These are phyloP conservation scores for Fusarium continuum DNA, from an alignment of 2,329 filamentous ascomycete genomes.

Conservation along the genomic window DNA sequence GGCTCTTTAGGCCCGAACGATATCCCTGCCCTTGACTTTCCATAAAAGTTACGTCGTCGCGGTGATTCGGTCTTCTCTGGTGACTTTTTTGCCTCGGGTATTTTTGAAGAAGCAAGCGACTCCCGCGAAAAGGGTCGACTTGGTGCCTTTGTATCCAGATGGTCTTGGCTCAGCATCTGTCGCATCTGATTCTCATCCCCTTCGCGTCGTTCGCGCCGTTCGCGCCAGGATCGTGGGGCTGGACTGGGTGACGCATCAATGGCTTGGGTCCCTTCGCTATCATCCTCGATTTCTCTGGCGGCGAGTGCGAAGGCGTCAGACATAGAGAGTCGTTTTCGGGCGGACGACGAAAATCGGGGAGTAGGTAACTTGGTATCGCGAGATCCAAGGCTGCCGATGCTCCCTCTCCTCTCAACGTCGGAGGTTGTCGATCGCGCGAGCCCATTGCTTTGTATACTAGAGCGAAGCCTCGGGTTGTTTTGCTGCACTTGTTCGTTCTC, in stretches of 20 bases:
- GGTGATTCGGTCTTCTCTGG: constrained; percentile 34
- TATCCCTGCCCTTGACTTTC: constrained; percentile 39
- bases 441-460: constrained; percentile 22
- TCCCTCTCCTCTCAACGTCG: constrained; percentile 37
- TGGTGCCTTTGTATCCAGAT: constrained; percentile 45
- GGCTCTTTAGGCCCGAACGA: constrained; percentile 33
- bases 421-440: constrained; percentile 41
- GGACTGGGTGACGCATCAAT: constrained; percentile 61
- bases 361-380: constrained; percentile 50
- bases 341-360: constrained; percentile 44
- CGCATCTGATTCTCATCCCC: constrained; percentile 47
- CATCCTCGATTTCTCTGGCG: constrained; percentile 44
- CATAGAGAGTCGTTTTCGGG: constrained; percentile 51
- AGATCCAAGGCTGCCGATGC: constrained; percentile 38
- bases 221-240: constrained; percentile 57
- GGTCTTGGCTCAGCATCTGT: constrained; percentile 43
- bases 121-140: constrained; percentile 35
- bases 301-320: constrained; percentile 54
- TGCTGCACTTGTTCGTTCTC: constrained; percentile 31
- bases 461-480: constrained; percentile 18
- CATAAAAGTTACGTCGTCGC: constrained; percentile 36
- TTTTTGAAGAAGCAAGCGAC: constrained; percentile 36
- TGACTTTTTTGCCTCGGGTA: constrained; percentile 30
- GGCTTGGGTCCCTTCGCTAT: constrained; percentile 39
- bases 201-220: constrained; percentile 42